Percentiles rank a stretch among this genome's conserved stretches.
Conservation (phyloP, 2,329 filamentous ascomycete genomes). For the Parastagonospora avenae region DNA sequence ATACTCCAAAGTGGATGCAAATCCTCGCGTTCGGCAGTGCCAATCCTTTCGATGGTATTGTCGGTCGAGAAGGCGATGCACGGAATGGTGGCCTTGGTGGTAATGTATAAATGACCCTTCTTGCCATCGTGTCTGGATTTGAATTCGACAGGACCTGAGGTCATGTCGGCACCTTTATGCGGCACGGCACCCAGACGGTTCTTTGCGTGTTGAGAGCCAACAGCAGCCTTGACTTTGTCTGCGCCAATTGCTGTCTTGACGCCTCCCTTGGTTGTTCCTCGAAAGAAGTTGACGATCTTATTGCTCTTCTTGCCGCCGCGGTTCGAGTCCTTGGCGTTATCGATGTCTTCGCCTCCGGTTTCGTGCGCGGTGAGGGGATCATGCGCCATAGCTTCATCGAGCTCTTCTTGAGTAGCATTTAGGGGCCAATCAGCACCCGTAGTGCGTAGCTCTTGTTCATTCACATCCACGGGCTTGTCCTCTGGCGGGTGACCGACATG, state of each 20-base stretch:
- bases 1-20: conserved; percentile 70
- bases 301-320: conserved; percentile 54
- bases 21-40: conserved; percentile 56
- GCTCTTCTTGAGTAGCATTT: conserved; percentile 68
- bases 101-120: conserved; percentile 74
- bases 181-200: conserved; percentile 74
- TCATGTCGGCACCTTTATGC: conserved; percentile 48
- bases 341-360: conserved; percentile 59
- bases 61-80: conserved; percentile 69
- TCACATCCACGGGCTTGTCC: conserved; percentile 57
- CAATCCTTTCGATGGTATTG: conserved; percentile 52
- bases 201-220: conserved; percentile 65
- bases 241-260: conserved; percentile 74
- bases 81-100: conserved; percentile 68
- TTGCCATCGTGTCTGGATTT: conserved; percentile 71
- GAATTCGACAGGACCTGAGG: conserved; percentile 76
- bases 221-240: conserved; percentile 72
- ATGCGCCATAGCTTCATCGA: conserved; percentile 63
- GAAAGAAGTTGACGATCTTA: conserved; percentile 69
- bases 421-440: conserved; percentile 61
- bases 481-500: conserved; percentile 52
- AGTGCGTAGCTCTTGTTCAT: conserved; percentile 56
- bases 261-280: conserved; percentile 70
- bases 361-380: conserved; percentile 54
- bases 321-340: conserved; percentile 52